phyloP scores from a whole-genome alignment of 768 basidiomycete genomes.

The Rhizopogon sp. region DNA sequence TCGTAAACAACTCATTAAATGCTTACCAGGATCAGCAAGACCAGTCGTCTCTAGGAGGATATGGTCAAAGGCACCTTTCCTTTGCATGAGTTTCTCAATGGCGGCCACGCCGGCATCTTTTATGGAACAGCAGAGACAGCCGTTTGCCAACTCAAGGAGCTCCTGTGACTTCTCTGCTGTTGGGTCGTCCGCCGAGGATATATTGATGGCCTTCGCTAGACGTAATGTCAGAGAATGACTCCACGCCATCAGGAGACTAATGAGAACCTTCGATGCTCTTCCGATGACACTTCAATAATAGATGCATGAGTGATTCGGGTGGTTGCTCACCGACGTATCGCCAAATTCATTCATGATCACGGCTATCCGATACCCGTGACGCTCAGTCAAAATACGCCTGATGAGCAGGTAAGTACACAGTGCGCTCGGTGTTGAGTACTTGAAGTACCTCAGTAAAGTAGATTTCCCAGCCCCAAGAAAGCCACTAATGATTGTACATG shows the following conservation, averaged over 20 bases:
- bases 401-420: not conserved
- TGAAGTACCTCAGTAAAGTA: constrained; percentile 74
- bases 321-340: constrained; percentile 73
- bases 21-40: constrained; percentile 85
- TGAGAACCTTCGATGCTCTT: constrained; percentile 87
- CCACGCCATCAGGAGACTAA: not conserved
- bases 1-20: not conserved
- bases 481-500: constrained; percentile 91
- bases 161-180: constrained; percentile 69
- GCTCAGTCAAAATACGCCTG: constrained; percentile 85
- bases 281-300: constrained; percentile 11
- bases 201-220: constrained; percentile 80
- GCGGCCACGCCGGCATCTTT: constrained; percentile 91
- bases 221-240: constrained; percentile 3
- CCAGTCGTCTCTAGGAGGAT: constrained; percentile 96
- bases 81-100: constrained; percentile 86
- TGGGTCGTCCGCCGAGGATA: constrained; percentile 63
- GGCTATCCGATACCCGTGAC: constrained; percentile 93
- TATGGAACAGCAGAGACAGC: constrained; percentile 97
- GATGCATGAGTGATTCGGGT: not conserved
- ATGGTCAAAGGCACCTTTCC: constrained; percentile 88
- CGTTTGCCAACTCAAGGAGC: constrained; percentile 90
- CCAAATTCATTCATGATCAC: constrained; percentile 99
- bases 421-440: not conserved
- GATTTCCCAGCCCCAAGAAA: constrained; percentile 96